phyloP scores from a whole-genome alignment of 495 filamentous ascomycete genomes.

The Xylaria scruposa region DNA sequence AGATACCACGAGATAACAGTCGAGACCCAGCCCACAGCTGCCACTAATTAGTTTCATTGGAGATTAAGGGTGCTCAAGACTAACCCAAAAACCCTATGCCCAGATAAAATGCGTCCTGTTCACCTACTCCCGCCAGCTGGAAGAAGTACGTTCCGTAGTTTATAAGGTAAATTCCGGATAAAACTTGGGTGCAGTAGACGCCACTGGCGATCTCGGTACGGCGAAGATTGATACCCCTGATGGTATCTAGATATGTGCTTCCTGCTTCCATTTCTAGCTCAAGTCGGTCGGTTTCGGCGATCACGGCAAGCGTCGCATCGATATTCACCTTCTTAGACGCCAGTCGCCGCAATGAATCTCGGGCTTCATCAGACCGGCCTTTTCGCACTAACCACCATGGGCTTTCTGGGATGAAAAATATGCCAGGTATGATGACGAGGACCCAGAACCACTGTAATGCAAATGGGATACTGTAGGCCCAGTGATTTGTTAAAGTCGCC shows the following conservation, averaged over 20 bases:
- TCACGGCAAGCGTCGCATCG: constrained; percentile 59
- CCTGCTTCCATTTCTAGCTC: constrained; percentile 65
- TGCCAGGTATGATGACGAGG: constrained; percentile 60
- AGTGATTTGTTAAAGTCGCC: constrained; percentile 47
- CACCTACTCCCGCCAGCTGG: constrained; percentile 62
- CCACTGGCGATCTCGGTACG: constrained; percentile 63
- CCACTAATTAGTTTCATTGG: constrained; percentile 21
- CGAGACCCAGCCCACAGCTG: constrained; percentile 53
- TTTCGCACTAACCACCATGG: constrained; percentile 71
- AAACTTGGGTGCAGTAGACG: constrained; percentile 58
- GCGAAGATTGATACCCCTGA: constrained; percentile 60
- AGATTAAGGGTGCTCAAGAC: constrained; percentile 16
- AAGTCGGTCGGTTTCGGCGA: constrained; percentile 66
- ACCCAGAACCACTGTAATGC: constrained; percentile 74
- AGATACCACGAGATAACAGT: constrained; percentile 62
- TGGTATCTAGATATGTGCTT: constrained; percentile 61
- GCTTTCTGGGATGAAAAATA: constrained; percentile 65
- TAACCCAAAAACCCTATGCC: constrained; percentile 55
- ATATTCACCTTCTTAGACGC: constrained; percentile 48
- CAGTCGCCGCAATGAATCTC: constrained; percentile 52
- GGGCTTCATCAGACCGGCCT: constrained; percentile 57
- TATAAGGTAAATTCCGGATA: constrained; percentile 59
- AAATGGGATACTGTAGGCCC: constrained; percentile 65
- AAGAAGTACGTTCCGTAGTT: constrained; percentile 72
- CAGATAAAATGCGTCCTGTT: constrained; percentile 57